Conservation (phyloP, 805 yeast species). For the Barnettozyma sp. region DNA sequence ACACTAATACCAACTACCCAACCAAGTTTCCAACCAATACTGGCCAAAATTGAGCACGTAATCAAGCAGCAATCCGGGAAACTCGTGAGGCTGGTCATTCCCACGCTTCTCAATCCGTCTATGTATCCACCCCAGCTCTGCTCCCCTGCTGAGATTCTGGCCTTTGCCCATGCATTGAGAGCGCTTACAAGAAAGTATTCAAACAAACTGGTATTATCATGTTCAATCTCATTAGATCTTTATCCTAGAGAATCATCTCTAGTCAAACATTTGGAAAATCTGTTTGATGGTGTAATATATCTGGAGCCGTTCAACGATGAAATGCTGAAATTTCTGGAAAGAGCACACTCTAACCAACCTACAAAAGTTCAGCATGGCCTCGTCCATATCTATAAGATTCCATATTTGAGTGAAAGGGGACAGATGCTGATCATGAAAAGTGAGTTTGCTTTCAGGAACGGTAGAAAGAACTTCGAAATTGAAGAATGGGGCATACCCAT, state of each 20-base stretch:
- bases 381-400: conserved; percentile 66
- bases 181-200: conserved; percentile 42
- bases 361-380: conserved; percentile 80
- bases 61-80: conserved; percentile 38
- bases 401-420: conserved; percentile 69
- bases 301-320: conserved; percentile 79
- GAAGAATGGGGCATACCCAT: conserved; percentile 98
- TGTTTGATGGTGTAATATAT: conserved; percentile 63
- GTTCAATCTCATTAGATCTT: conserved; percentile 58
- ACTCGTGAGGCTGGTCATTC: conserved; percentile 61
- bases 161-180: conserved; percentile 55
- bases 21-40: conserved; percentile 24
- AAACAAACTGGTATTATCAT: conserved; percentile 40
- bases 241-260: conserved; percentile 48
- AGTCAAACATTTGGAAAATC: conserved; percentile 46
- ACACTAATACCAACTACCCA: conserved; percentile 44
- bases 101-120: conserved; percentile 76
- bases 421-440: conserved; percentile 66
- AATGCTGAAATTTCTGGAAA: conserved; percentile 57
- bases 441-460: conserved; percentile 83
- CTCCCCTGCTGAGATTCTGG: conserved; percentile 42
- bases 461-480: conserved; percentile 75
- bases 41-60: conserved; percentile 38
- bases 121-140: conserved; percentile 49
- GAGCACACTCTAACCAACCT: conserved; percentile 65